phyloP scores from a whole-genome alignment of 2,329 filamentous ascomycete genomes.

The Chaetoscypha palmicola region DNA sequence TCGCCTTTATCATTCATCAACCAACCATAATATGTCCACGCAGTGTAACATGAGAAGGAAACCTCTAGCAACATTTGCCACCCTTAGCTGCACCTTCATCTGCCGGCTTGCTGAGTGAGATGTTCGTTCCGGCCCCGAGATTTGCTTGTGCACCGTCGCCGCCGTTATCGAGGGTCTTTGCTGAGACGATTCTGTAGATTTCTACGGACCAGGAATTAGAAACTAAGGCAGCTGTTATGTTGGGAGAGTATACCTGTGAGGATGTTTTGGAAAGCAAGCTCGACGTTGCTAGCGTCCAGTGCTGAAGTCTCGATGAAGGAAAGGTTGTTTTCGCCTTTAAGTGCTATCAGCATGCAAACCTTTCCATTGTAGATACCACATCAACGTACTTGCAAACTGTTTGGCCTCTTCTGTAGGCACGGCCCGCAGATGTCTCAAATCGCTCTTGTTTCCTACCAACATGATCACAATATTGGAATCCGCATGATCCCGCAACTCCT shows the following conservation, averaged over 20 bases:
- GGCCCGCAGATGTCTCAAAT: conserved; percentile 96
- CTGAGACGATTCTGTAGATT: conserved; percentile 98
- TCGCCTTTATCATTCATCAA: conserved; percentile 25
- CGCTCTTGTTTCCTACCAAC: conserved; percentile 99
- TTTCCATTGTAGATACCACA: neutral
- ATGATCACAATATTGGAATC: conserved; percentile 99
- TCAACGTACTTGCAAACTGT: conserved; percentile 77
- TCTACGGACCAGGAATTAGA: conserved; percentile 46
- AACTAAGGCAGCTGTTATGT: neutral
- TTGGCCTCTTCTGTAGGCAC: conserved; percentile 98
- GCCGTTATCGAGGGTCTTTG: conserved; percentile 89
- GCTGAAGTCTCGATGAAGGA: conserved; percentile 99
- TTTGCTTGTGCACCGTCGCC: conserved; percentile 75
- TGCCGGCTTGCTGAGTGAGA: conserved; percentile 80
- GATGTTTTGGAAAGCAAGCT: conserved; percentile 99
- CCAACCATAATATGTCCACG: conserved; percentile 24
- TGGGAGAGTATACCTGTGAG: conserved; percentile 64
- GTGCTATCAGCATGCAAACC: conserved; percentile 26
- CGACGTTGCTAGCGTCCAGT: conserved; percentile 96
- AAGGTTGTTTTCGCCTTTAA: conserved; percentile 85
- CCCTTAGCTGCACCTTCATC: conserved; percentile 69
- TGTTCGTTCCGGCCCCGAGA: conserved; percentile 71
- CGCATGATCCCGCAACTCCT: conserved; percentile 95
- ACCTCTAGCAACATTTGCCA: conserved; percentile 65
- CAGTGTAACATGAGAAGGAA: conserved; percentile 5